Base-by-base conservation (phyloP, 345 rosid genomes). In the Populus simonii region DNA sequence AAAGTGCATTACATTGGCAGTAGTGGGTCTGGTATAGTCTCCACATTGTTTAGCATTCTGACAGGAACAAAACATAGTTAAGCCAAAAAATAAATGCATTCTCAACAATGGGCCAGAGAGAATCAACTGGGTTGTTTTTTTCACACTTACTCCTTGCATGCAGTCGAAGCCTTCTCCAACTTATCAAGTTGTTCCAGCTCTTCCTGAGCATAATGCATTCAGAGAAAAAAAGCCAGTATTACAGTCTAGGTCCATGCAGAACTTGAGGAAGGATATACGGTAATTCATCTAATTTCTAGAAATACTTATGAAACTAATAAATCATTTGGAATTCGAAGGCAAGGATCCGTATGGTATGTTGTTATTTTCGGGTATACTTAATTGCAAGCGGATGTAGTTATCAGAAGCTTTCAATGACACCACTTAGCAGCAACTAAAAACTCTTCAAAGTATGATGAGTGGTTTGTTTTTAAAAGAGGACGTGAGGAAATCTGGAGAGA, bases 161-260 rank as follows among this genome's bases (percentile, higher is more conserved):
- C 87, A n/a, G 88, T 86, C 66, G 98, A 90, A 68, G 94, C 90
- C 73, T 74, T 87, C 33, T 89, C 92, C 85, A 85, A 87, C 80
- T 82, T 94, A 67, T 93, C 97, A 75, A 94, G 91, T 79, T 74
- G 86, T 76, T 93, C 97, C 66, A 93, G 73, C 80, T 93, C 98
- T 77, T 93, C 92, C 98, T 94, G 94, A 38, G 74, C 16, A 62
- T 66, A 29, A 68, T 25, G 51, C 59, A 22, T 72, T 27, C 16
- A 13, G 27, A 23, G 57, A 11, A 10, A 29, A 35, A 5, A 29
- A 10, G 72, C 33, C 36, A 49, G 33, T 29, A 77, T 47, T 31
- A 27, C 25, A 41, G 22, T 43, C 38, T 27, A 39, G 31, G 27
- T 0, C 67, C 9, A 63, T n/a, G 31, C 16, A 63, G 31, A 23